These are phyloP conservation scores for Penicillium paxilli DNA, from an alignment of 495 filamentous ascomycete genomes.

Conservation along the genomic window DNA sequence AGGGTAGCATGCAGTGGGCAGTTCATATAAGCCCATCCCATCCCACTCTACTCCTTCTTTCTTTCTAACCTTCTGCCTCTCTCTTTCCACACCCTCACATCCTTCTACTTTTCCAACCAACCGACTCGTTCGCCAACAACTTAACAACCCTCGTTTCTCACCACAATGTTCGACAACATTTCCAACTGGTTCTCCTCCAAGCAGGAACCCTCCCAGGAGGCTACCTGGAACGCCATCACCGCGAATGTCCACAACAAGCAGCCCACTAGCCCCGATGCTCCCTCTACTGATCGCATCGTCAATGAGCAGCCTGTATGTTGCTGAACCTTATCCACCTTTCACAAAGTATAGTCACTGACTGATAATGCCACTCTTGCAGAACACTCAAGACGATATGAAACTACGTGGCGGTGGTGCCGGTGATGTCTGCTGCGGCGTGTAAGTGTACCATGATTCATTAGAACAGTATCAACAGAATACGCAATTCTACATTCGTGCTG, in stretches of 20 bases:
- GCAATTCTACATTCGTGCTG: background rate
- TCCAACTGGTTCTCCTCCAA: conserved; percentile 39
- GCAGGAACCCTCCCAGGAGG: conserved; percentile 21
- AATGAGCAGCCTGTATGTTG: conserved; percentile 42
- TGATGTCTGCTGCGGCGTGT: conserved; percentile 49
- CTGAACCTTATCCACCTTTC: background rate
- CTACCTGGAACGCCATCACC: conserved; percentile 35
- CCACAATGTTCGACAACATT: conserved; percentile 39
- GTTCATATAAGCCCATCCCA: too few relatives aligned
- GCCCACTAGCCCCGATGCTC: conserved; percentile 34
- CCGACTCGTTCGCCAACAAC: background rate
- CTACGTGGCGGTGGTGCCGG: conserved; percentile 45
- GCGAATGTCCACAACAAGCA: conserved; percentile 36
- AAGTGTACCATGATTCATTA: conserved; percentile 13
- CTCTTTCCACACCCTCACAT: too few relatives aligned
- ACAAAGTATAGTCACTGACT: background rate
- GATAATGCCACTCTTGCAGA: conserved; percentile 13
- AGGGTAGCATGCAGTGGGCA: too few relatives aligned
- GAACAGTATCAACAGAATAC: background rate
- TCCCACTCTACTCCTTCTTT: too few relatives aligned
- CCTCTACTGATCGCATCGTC: conserved; percentile 26
- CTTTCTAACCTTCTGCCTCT: background rate
- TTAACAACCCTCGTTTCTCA: background rate
- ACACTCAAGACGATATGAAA: conserved; percentile 36
- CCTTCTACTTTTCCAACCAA: background rate